Conservation (phyloP, 164 flowering plant species). For the Piper longum region DNA sequence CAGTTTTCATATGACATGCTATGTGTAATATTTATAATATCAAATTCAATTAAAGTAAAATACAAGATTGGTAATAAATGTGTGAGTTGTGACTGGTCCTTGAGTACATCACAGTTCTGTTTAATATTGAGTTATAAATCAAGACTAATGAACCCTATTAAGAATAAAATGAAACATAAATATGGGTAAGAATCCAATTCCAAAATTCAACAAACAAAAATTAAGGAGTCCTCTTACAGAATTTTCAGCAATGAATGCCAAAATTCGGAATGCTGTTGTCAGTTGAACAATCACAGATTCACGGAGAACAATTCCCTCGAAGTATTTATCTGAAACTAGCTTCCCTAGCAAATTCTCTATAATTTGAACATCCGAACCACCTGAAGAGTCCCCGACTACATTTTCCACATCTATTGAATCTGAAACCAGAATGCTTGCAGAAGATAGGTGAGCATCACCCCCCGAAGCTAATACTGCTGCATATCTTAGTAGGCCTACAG, state of each 20-base stretch:
- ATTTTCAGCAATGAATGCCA: constrained; percentile 88
- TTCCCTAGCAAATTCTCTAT: constrained; percentile 74
- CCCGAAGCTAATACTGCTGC: constrained; percentile 95
- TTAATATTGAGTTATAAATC: too few species aligned
- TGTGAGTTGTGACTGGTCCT: too few species aligned
- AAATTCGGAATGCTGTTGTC: constrained; percentile 79
- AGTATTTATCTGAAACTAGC: constrained; percentile 62
- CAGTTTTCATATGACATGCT: too few species aligned
- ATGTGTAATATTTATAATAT: too few species aligned
- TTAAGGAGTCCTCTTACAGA: constrained; percentile 31
- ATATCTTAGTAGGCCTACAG: constrained; percentile 77
- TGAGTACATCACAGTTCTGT: too few species aligned
- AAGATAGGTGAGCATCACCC: constrained; percentile 78
- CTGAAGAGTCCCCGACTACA: constrained; percentile 53
- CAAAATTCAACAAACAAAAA: not conserved
- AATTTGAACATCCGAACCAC: constrained; percentile 54
- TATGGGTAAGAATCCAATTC: too few species aligned
- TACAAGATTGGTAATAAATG: too few species aligned
- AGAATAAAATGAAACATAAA: not conserved
- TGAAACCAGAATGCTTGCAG: constrained; percentile 54
- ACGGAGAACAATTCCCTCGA: constrained; percentile 71
- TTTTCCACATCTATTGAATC: constrained; percentile 81
- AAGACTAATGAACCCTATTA: too few species aligned
- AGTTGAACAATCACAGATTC: constrained; percentile 80
- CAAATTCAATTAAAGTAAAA: too few species aligned